Evolutionary conservation across 2,329 filamentous ascomycete genomes (phyloP).

Genomic region (Talaromyces islandicus): DNA sequence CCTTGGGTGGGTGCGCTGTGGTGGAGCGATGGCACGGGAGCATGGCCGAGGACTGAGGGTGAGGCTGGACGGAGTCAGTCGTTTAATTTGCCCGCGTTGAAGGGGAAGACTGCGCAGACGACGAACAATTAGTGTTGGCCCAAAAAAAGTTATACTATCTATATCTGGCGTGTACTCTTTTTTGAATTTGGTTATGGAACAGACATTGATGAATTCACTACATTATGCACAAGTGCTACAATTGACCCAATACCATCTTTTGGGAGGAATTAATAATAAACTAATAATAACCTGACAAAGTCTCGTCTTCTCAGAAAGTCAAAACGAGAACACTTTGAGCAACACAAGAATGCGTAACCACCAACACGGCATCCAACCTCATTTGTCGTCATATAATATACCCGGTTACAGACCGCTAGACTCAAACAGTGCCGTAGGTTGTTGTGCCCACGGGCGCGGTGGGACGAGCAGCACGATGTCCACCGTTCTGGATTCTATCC

Average conservation of each 20-base stretch:
- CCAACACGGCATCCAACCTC: neutral
- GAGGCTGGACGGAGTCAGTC: constrained; percentile 45
- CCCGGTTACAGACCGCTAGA: neutral
- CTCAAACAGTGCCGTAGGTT: constrained; percentile 8
- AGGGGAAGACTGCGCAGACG: constrained; percentile 28
- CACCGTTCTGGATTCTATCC: constrained; percentile 33
- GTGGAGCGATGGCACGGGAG: constrained; percentile 60
- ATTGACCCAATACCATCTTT: neutral
- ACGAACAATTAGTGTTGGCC: neutral
- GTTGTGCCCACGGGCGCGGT: constrained; percentile 13
- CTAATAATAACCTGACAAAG: neutral
- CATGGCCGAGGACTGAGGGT: constrained; percentile 47
- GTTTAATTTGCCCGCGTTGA: constrained; percentile 53
- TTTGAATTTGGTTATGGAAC: neutral
- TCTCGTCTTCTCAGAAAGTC: neutral
- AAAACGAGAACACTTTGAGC: neutral
- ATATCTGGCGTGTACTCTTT: neutral
- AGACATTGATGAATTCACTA: neutral
- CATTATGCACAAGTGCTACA: neutral
- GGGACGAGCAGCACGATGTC: constrained; percentile 18
- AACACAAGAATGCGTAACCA: neutral
- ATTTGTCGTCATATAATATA: neutral
- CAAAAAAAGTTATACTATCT: neutral
- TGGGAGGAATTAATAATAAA: neutral
- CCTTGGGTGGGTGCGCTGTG: constrained; percentile 88